Percentiles rank a stretch among this genome's conserved stretches.
These are phyloP conservation scores for Zoysia japonica DNA, from an alignment of 176 grass and related monocot species.

Conservation along the genomic window DNA sequence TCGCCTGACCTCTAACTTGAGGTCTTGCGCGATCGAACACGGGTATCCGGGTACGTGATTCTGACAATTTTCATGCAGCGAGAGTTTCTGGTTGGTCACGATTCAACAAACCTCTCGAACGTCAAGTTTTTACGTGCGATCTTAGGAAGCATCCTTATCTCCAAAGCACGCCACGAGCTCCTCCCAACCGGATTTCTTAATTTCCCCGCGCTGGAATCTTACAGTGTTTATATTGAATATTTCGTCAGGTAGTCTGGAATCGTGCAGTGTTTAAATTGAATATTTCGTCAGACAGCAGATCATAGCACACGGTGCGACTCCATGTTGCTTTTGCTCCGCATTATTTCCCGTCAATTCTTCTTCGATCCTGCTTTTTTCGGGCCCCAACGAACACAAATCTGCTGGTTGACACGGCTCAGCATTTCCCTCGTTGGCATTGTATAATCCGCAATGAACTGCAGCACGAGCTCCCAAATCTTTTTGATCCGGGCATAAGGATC, in stretches of 20 bases:
- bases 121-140: constrained; percentile 24
- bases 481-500: constrained; percentile 16
- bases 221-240: constrained; percentile 26
- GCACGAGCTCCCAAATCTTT: constrained; percentile 5
- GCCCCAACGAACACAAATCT: constrained; percentile 29
- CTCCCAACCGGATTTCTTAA: neutral
- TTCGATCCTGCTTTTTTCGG: neutral
- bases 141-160: constrained; percentile 29
- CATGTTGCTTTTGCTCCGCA: constrained; percentile 31
- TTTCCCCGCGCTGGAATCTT: constrained; percentile 25
- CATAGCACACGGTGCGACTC: too few relatives aligned
- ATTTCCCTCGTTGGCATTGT: constrained; percentile 46
- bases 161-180: constrained; percentile 29
- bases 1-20: too few relatives aligned
- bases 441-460: neutral
- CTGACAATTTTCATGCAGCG: neutral
- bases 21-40: too few relatives aligned
- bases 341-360: constrained; percentile 14
- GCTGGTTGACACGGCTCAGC: constrained; percentile 21
- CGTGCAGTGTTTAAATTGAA: neutral
- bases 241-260: neutral
- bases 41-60: too few relatives aligned
- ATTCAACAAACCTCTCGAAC: neutral
- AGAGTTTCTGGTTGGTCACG: constrained; percentile 2
- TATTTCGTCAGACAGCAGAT: neutral